phyloP scores from a whole-genome alignment of 1,284 basidiomycete genomes.

The Sanghuangporus baumii region DNA sequence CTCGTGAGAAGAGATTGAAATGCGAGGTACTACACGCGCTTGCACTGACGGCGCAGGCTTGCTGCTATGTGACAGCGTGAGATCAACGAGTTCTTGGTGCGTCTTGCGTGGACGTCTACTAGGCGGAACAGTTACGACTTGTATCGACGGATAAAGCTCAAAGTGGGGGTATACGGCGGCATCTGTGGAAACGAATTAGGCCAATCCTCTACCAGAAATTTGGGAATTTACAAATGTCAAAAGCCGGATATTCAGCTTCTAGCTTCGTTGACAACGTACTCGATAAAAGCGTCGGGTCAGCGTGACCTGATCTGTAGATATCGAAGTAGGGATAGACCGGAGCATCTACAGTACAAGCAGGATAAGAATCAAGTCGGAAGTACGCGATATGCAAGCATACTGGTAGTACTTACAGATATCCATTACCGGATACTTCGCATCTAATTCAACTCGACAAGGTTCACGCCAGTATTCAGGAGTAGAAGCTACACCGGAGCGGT shows the following conservation, averaged over 20 bases:
- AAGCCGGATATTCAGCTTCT: constrained; percentile 27
- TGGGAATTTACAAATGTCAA: constrained; percentile 29
- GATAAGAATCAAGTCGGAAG: neutral
- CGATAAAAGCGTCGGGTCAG: neutral
- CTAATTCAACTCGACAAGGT: constrained; percentile 6
- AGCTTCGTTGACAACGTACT: constrained; percentile 4
- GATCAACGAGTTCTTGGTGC: constrained; percentile 3
- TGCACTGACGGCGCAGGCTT: neutral
- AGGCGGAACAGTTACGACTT: neutral
- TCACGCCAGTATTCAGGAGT: neutral
- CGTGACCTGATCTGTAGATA: constrained; percentile 11
- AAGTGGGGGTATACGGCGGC: constrained; percentile 28
- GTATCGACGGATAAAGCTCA: constrained; percentile 22
- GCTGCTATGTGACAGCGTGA: neutral
- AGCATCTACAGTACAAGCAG: constrained; percentile 19
- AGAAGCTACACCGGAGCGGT: constrained; percentile 16
- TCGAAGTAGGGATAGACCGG: constrained; percentile 23
- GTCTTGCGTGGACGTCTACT: neutral
- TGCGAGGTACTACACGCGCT: neutral
- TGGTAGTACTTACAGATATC: constrained; percentile 9
- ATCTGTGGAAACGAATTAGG: constrained; percentile 18
- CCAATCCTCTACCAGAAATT: neutral
- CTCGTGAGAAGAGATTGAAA: neutral
- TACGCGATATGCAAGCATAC: neutral
- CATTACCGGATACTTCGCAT: constrained; percentile 15